phyloP scores from a whole-genome alignment of 306 rosid genomes.

The Quercus agrifolia region DNA sequence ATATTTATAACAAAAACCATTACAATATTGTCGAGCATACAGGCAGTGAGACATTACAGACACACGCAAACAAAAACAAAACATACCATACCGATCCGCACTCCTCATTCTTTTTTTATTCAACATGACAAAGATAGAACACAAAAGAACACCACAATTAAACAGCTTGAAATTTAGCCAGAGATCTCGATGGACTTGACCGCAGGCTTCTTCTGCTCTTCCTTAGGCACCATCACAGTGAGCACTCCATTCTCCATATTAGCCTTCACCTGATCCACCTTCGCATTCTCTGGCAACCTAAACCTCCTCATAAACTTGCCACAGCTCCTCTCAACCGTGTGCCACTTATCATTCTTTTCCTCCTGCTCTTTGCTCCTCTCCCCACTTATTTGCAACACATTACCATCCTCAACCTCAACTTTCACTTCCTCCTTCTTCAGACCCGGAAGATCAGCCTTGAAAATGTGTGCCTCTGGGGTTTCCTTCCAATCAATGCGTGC shows the following conservation, averaged over 20 bases:
- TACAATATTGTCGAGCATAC: too few relatives aligned
- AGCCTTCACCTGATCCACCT: conserved; percentile 25
- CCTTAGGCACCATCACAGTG: conserved; percentile 28
- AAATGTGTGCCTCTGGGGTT: conserved; percentile 33
- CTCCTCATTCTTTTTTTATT: neutral
- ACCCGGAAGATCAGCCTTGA: conserved; percentile 40
- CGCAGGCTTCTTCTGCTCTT: conserved; percentile 21
- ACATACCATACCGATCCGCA: neutral
- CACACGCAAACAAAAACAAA: neutral
- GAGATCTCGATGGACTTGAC: conserved; percentile 28
- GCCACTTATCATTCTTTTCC: conserved; percentile 38
- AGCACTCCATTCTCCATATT: conserved; percentile 33
- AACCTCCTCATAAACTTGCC: conserved; percentile 43
- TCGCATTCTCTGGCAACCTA: conserved; percentile 32
- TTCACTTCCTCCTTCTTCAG: conserved; percentile 33
- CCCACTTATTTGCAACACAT: conserved; percentile 29
- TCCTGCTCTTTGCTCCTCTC: conserved; percentile 30
- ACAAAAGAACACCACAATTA: neutral
- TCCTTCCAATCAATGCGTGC: conserved; percentile 40
- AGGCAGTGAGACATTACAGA: too few relatives aligned
- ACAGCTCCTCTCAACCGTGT: conserved; percentile 30
- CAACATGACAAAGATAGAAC: neutral
- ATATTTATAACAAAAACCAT: too few relatives aligned
- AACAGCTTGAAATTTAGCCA: neutral
- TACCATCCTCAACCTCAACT: conserved; percentile 35